Conservation (phyloP, 495 filamentous ascomycete species). For the Neurospora sp. region DNA sequence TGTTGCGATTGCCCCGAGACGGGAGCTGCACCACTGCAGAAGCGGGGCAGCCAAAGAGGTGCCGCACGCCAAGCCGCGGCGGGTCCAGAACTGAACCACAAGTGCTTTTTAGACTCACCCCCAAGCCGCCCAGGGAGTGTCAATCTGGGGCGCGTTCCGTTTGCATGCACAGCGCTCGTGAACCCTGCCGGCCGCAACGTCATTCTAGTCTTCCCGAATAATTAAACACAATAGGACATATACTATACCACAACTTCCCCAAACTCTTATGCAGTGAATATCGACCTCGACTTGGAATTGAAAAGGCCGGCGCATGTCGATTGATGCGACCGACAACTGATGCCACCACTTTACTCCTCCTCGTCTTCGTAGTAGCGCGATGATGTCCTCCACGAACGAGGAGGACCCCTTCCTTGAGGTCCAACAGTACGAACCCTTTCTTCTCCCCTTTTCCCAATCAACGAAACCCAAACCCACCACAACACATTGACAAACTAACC, state of each 20-base stretch:
- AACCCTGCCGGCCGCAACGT: background rate
- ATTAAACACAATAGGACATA: background rate
- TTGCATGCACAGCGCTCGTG: background rate
- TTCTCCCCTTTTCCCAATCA: background rate
- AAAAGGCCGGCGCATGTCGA: background rate
- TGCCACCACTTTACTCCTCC: background rate
- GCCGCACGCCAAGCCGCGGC: background rate
- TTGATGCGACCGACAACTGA: constrained; percentile 6
- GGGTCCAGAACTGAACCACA: background rate
- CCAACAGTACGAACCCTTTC: constrained; percentile 52
- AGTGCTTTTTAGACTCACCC: background rate
- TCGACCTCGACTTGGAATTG: background rate
- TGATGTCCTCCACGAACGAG: constrained; percentile 65
- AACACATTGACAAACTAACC: background rate
- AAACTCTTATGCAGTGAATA: background rate
- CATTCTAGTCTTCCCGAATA: background rate
- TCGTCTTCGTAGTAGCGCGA: constrained; percentile 16
- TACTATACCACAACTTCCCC: background rate
- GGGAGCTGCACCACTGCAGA: background rate
- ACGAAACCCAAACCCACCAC: background rate
- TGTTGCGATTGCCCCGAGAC: background rate
- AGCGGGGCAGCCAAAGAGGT: background rate
- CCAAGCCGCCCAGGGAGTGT: background rate
- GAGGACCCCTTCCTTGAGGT: constrained; percentile 90
- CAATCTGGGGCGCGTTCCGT: background rate